These are phyloP conservation scores for Didymella sp. DNA, from an alignment of 2,329 filamentous ascomycete species.

Conservation along the genomic window DNA sequence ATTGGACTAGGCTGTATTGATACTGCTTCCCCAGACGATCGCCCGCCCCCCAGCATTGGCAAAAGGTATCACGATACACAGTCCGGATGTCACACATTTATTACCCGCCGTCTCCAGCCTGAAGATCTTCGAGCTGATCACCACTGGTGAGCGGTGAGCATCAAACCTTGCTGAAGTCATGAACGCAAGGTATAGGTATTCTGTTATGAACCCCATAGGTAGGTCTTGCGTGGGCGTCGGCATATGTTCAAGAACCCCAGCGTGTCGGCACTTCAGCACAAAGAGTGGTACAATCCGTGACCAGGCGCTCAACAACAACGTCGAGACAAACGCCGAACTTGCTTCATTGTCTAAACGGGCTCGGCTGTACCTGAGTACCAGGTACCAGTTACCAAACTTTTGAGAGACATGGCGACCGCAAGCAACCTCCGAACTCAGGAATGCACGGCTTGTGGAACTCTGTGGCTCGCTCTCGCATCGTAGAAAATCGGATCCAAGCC, in stretches of 20 bases:
- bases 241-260: background rate
- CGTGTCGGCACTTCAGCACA: background rate
- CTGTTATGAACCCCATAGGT: background rate
- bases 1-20: constrained; percentile 13
- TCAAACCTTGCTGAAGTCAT: background rate
- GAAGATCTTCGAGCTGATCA: background rate
- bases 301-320: constrained; percentile 8
- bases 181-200: background rate
- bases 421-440: background rate
- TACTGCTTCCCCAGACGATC: constrained; percentile 10
- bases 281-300: constrained; percentile 7
- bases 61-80: constrained; percentile 1
- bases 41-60: constrained; percentile 10
- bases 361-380: constrained; percentile 7
- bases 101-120: background rate
- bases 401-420: constrained; percentile 10
- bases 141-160: background rate
- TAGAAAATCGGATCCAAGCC: too few species aligned
- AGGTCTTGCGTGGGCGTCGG: background rate
- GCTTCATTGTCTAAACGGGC: constrained; percentile 1
- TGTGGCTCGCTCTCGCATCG: too few species aligned
- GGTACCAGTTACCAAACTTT: constrained; percentile 4
- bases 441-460: background rate
- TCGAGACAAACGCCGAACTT: background rate
- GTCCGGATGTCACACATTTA: background rate